A percentile compares a stretch with the other conserved stretches of the same genome.
Evolutionary conservation across 225 moss, liverwort and hornwort genomes (phyloP).

Genomic region (Physcomitrium patens): DNA sequence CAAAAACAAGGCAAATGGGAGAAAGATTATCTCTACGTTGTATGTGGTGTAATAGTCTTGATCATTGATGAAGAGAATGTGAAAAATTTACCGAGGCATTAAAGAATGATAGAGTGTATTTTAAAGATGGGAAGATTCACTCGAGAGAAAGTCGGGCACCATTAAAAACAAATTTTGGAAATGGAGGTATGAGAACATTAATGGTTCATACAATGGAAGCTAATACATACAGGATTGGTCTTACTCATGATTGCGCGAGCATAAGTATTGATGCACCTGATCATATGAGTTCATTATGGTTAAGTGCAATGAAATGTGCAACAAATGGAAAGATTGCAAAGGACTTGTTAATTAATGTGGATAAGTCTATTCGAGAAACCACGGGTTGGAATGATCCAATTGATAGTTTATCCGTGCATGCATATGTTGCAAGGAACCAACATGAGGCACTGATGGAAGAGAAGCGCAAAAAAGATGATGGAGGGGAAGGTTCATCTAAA

Average conservation of each 20-base stretch:
- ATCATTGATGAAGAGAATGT: no score
- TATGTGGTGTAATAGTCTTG: not conserved
- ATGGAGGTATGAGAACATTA: not conserved
- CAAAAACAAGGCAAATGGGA: not conserved
- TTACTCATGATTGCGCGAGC: not conserved
- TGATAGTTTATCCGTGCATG: no score
- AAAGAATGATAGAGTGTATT: no score
- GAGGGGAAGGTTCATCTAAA: not conserved
- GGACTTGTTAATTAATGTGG: not conserved
- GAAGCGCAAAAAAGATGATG: not conserved
- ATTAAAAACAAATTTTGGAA: not conserved
- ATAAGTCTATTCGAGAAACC: not conserved
- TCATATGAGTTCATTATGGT: not conserved
- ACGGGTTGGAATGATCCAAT: not conserved
- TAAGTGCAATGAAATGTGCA: not conserved
- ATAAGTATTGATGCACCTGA: not conserved
- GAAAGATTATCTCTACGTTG: not conserved
- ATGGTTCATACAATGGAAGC: no score
- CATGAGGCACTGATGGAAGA: not conserved
- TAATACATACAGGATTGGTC: not conserved
- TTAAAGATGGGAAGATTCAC: no score
- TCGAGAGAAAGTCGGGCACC: not conserved
- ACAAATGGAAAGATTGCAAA: not conserved
- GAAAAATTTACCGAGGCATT: no score
- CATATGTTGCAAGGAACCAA: not conserved